Conservation (phyloP, 176 grass and related monocot genomes). For the Oropetium thomaeum region DNA sequence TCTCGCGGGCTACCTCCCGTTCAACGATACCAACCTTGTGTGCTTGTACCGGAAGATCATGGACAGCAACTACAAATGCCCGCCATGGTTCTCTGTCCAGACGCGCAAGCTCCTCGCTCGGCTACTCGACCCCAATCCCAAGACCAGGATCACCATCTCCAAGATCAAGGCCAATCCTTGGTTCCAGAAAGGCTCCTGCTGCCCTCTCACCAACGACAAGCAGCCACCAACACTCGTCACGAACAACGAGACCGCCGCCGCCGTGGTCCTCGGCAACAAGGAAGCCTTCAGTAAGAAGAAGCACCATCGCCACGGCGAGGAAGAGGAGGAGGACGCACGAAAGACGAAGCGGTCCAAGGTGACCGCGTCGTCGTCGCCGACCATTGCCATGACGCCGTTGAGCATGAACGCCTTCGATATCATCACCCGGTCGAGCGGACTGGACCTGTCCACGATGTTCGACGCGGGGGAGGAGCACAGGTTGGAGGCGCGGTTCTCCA, state of each 20-base stretch:
- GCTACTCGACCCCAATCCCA: conserved; percentile 76
- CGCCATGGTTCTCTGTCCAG: conserved; percentile 82
- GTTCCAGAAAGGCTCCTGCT: conserved; percentile 67
- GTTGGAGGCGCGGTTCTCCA: conserved; percentile 67
- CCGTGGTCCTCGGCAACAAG: conserved; percentile 30
- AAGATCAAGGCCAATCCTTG: conserved; percentile 59
- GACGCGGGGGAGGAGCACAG: conserved; percentile 41
- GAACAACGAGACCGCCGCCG: neutral
- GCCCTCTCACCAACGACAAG: conserved; percentile 25
- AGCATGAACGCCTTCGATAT: conserved; percentile 94
- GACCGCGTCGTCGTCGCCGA: conserved; percentile 20
- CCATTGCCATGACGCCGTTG: conserved; percentile 38
- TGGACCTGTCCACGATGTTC: conserved; percentile 78
- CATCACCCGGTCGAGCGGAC: conserved; percentile 67
- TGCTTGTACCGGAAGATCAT: conserved; percentile 73
- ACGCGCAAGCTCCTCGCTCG: conserved; percentile 52
- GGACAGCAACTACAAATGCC: conserved; percentile 66
- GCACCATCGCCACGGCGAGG: neutral
- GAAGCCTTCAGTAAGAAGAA: neutral
- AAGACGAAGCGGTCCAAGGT: conserved; percentile 39
- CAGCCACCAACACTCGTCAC: neutral
- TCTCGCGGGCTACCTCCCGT: conserved; percentile 72
- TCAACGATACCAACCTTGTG: conserved; percentile 62
- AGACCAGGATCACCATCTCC: conserved; percentile 58
- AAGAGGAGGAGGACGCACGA: neutral